Conservation (phyloP, 805 yeast genomes). For the Teunomyces aglyptinius region DNA sequence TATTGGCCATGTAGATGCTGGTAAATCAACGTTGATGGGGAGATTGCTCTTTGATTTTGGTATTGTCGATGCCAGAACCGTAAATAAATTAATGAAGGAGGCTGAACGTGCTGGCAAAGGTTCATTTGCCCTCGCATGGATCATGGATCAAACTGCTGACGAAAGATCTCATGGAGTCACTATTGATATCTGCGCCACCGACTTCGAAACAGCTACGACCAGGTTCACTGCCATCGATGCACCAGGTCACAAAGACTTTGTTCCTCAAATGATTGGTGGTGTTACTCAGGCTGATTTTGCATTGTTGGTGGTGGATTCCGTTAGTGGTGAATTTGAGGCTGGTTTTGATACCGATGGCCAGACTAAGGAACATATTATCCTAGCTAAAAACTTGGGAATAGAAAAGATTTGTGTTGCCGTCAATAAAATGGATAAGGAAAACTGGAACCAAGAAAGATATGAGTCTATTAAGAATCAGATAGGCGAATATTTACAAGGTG, state of each 20-base stretch:
- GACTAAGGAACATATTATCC: slow-evolving; percentile 72
- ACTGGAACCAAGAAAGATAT: slow-evolving; percentile 56
- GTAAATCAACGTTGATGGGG: slow-evolving; percentile 80
- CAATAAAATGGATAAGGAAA: slow-evolving; percentile 66
- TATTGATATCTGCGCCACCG: slow-evolving; percentile 69
- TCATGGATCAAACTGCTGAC: slow-evolving; percentile 76
- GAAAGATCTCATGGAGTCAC: slow-evolving; percentile 78
- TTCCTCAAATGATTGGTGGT: slow-evolving; percentile 85
- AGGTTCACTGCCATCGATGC: slow-evolving; percentile 76
- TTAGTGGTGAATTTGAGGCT: slow-evolving; percentile 65
- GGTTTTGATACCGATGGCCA: slow-evolving; percentile 70
- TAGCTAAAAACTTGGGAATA: slow-evolving; percentile 69
- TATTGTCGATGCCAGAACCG: slow-evolving; percentile 61
- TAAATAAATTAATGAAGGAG: slow-evolving; percentile 62
- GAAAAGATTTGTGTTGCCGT: slow-evolving; percentile 57
- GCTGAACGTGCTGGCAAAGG: slow-evolving; percentile 68
- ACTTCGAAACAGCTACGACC: slow-evolving; percentile 54
- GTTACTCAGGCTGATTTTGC: slow-evolving; percentile 78
- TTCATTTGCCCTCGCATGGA: slow-evolving; percentile 83
- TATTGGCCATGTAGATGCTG: slow-evolving; percentile 85
- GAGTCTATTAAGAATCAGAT: slow-evolving; percentile 50
- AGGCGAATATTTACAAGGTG: slow-evolving; percentile 46
- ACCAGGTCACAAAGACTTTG: slow-evolving; percentile 81
- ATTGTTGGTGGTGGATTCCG: slow-evolving; percentile 65
- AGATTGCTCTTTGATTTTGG: slow-evolving; percentile 65